A percentile compares a stretch with the other conserved stretches of the same genome.
Evolutionary conservation across 2,329 filamentous ascomycete species (phyloP).

Genomic region (Fusarium ramigenum): DNA sequence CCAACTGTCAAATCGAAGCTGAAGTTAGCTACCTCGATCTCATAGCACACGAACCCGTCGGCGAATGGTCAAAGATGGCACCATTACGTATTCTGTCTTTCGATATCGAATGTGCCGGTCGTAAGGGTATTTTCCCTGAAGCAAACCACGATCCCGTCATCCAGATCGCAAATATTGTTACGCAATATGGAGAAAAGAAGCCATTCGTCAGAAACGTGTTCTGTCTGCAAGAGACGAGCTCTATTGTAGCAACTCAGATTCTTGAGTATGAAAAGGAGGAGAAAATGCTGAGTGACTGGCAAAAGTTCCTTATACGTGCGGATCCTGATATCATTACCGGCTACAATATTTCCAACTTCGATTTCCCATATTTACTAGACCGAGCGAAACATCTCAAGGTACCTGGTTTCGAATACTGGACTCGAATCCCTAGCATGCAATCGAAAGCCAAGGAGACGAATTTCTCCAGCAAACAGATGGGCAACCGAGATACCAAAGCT

Average conservation of each 20-base stretch:
- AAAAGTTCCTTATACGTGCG: slow-evolving; percentile 86
- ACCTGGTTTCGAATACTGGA: slow-evolving; percentile 84
- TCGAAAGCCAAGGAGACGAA: slow-evolving; percentile 82
- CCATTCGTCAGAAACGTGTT: slow-evolving; percentile 98
- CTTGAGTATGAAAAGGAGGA: slow-evolving; percentile 83
- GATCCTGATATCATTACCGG: slow-evolving; percentile 98
- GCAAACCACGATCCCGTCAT: slow-evolving; percentile 93
- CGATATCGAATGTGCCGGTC: slow-evolving; percentile 97
- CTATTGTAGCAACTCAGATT: slow-evolving; percentile 94
- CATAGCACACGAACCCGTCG: slow-evolving; percentile 86
- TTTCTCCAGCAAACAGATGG: slow-evolving; percentile 98
- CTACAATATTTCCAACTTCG: slow-evolving; percentile 99
- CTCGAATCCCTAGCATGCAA: slow-evolving; percentile 75
- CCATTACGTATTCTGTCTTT: slow-evolving; percentile 93
- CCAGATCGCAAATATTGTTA: slow-evolving; percentile 97
- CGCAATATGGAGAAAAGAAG: slow-evolving; percentile 92
- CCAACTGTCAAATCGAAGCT: slow-evolving; percentile 96
- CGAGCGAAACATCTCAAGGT: slow-evolving; percentile 87
- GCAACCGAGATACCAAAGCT: slow-evolving; percentile 90
- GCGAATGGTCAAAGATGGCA: slow-evolving; percentile 98
- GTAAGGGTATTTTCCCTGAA: slow-evolving; percentile 97
- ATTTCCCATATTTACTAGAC: slow-evolving; percentile 95
- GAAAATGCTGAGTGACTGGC: slow-evolving; percentile 92
- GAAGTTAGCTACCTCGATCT: slow-evolving; percentile 83
- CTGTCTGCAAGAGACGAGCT: slow-evolving; percentile 88